These are phyloP conservation scores for Roridomyces roridus DNA, from an alignment of 768 basidiomycete species.

Conservation along the genomic window DNA sequence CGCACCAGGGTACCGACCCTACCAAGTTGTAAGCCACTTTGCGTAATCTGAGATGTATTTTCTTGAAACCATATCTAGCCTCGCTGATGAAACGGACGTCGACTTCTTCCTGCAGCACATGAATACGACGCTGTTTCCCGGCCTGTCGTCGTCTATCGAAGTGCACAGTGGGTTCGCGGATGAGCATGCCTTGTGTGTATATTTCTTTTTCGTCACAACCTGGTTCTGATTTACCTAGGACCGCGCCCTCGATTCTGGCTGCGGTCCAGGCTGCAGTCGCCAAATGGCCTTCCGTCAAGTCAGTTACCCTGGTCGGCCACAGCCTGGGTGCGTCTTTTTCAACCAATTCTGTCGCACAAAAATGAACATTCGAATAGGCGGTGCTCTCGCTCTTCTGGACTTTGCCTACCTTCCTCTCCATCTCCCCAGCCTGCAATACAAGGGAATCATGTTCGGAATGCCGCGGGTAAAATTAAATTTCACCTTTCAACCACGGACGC, in stretches of 20 bases:
- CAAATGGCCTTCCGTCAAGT: neutral
- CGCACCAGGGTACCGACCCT: slow-evolving; percentile 41
- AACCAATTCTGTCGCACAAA: too few species aligned
- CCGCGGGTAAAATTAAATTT: slow-evolving; percentile 34
- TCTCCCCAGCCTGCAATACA: slow-evolving; percentile 45
- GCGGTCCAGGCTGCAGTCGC: neutral
- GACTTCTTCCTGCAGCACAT: slow-evolving; percentile 24
- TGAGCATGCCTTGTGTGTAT: slow-evolving; percentile 8
- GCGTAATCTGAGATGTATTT: too few species aligned
- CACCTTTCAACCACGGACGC: too few species aligned
- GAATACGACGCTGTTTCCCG: slow-evolving; percentile 31
- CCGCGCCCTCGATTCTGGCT: neutral
- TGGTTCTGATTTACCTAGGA: too few species aligned
- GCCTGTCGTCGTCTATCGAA: slow-evolving; percentile 27
- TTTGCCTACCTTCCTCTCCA: slow-evolving; percentile 60
- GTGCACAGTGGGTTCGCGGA: slow-evolving; percentile 32
- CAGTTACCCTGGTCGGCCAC: too few species aligned
- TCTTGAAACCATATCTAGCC: neutral
- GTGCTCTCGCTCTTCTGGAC: slow-evolving; percentile 61
- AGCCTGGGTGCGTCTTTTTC: too few species aligned
- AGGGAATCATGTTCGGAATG: slow-evolving; percentile 46
- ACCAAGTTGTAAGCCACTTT: slow-evolving; percentile 31
- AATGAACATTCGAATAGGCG: too few species aligned
- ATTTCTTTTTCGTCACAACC: too few species aligned
- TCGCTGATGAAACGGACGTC: slow-evolving; percentile 25